Percentiles rank a stretch among this genome's conserved stretches.
These are phyloP conservation scores for Cladosporium sp. DNA, from an alignment of 2,329 filamentous ascomycete genomes.

Conservation along the genomic window DNA sequence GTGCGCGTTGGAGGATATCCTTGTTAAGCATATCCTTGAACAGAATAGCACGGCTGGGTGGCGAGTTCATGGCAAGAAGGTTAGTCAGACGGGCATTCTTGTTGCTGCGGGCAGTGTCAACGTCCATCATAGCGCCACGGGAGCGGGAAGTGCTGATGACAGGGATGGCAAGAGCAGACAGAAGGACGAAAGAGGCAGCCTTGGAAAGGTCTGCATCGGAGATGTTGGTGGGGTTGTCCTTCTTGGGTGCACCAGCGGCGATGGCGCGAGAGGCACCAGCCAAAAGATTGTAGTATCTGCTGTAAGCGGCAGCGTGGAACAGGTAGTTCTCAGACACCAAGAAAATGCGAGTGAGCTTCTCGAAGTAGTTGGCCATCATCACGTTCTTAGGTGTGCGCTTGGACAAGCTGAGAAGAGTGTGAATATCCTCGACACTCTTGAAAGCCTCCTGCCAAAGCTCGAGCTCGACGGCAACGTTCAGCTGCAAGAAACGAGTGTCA, in stretches of 20 bases:
- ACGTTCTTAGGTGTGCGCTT: slow-evolving; percentile 97
- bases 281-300: slow-evolving; percentile 92
- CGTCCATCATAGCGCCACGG: slow-evolving; percentile 90
- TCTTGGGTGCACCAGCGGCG: slow-evolving; percentile 80
- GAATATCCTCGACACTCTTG: slow-evolving; percentile 97
- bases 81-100: slow-evolving; percentile 98
- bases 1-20: slow-evolving; percentile 84
- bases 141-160: slow-evolving; percentile 98
- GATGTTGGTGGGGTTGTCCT: slow-evolving; percentile 80
- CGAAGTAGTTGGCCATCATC: slow-evolving; percentile 99
- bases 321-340: slow-evolving; percentile 98
- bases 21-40: slow-evolving; percentile 97
- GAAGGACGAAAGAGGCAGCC: slow-evolving; percentile 89
- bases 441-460: slow-evolving; percentile 99
- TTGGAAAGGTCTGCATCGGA: slow-evolving; percentile 88
- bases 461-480: slow-evolving; percentile 95
- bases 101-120: slow-evolving; percentile 95
- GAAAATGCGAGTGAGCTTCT: slow-evolving; percentile 98
- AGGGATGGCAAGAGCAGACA: slow-evolving; percentile 94
- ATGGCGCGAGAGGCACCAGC: slow-evolving; percentile 83
- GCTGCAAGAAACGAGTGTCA: slow-evolving; percentile 96
- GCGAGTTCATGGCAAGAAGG: slow-evolving; percentile 84
- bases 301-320: slow-evolving; percentile 97
- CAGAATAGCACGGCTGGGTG: slow-evolving; percentile 81
- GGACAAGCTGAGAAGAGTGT: slow-evolving; percentile 94